Base-by-base conservation (phyloP, 208 protist genomes). In the Phytomonas sp. region DNA sequence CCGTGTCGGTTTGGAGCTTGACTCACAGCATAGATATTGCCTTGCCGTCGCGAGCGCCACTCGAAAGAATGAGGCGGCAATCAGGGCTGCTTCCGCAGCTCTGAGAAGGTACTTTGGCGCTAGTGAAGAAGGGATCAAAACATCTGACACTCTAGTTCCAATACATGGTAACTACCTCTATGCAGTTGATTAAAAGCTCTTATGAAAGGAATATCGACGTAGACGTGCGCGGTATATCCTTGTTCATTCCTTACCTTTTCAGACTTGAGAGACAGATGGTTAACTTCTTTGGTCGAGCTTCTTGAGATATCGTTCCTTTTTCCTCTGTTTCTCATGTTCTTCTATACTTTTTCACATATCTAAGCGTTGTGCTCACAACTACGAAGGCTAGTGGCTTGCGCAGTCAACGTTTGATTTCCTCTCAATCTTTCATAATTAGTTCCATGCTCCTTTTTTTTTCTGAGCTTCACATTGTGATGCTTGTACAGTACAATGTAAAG, bases 51-150 rank as follows among this genome's bases (percentile, higher is more conserved):
- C 78, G 29, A 74, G 60, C 5, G 67, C 67, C 6, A 37, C 31
- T 2, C 77, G 79, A 2, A 89, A 94, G 70, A 85, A 81, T 34
- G 77, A 84, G 0, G 85, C 89, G 0, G 31, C 83, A 13, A 81
- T 87, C 32, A 73, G 60, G 4, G 83, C 82, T 3, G 74, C 80
- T 0, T 29, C 61, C 31, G 56, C 6, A 11, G 82, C 74, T 13
- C 62, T 83, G 34, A 66, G 36, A 62, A 26, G 26, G 8, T 67
- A 75, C 62, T 80, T 80, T 28, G 43, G 53, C 0, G 34, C 1
- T 23, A 23, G 2, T 56, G 46, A 26, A 26, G 46, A 56, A 56
- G 46, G 2, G 17, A 26, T 4, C 2, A 17, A 20, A 56, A 1
- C 1, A 56, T 56, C 6, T 56, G 0, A 9, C 17, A 26, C 17